These are phyloP conservation scores for Arthroderma sp. DNA, from an alignment of 2,329 filamentous ascomycete genomes.

Conservation along the genomic window DNA sequence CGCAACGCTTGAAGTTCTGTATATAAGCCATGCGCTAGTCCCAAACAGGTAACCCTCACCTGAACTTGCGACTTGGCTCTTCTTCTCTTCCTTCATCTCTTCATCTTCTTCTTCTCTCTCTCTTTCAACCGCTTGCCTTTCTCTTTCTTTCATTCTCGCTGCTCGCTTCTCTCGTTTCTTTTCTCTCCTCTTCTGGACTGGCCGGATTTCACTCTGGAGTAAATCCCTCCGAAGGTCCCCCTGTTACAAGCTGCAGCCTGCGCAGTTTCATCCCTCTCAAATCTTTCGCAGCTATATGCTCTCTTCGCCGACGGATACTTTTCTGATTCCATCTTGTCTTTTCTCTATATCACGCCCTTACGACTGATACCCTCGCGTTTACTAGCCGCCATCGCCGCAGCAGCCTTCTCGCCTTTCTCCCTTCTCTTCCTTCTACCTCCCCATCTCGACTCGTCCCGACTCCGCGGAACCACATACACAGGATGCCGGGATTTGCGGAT, in stretches of 20 bases:
- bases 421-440: not conserved
- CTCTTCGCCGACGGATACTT: too few species aligned
- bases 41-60: too few species aligned
- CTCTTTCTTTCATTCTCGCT: not conserved
- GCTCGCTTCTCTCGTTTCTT: not conserved
- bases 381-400: not conserved
- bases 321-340: not conserved
- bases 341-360: conserved; percentile 4
- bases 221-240: too few species aligned
- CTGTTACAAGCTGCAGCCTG: too few species aligned
- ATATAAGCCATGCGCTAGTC: too few species aligned
- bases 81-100: not conserved
- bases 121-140: not conserved
- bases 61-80: not conserved
- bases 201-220: not conserved
- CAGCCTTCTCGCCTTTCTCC: not conserved
- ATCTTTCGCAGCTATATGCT: too few species aligned
- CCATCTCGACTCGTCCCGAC: conserved; percentile 2
- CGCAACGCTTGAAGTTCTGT: too few species aligned
- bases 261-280: too few species aligned
- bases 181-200: not conserved
- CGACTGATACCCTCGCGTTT: not conserved
- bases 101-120: not conserved
- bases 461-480: conserved; percentile 15
- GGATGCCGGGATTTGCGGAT: conserved; percentile 80